These are phyloP conservation scores for Epichloe glyceriae DNA, from an alignment of 2,329 filamentous ascomycete species.

Conservation along the genomic window DNA sequence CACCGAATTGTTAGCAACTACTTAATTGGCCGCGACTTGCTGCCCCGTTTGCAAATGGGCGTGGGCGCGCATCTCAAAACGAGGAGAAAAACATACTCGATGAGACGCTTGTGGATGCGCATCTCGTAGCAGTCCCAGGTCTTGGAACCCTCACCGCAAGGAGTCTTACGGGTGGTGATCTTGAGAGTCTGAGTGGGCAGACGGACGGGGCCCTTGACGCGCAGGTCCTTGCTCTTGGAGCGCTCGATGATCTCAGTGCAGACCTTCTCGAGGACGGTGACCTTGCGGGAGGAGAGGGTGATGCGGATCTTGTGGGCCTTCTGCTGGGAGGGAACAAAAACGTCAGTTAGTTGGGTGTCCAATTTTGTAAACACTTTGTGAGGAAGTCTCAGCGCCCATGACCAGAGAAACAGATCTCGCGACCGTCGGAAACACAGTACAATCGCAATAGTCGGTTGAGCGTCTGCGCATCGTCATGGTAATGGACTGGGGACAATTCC, in stretches of 20 bases:
- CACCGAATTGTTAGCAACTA: conserved; percentile 10
- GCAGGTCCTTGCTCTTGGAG: conserved; percentile 95
- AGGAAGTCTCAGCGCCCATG: too few relatives aligned
- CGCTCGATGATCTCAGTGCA: conserved; percentile 97
- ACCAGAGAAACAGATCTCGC: neutral
- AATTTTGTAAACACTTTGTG: neutral
- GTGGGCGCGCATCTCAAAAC: too few relatives aligned
- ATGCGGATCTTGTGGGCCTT: conserved; percentile 98
- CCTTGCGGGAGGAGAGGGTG: conserved; percentile 92
- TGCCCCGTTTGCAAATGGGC: neutral
- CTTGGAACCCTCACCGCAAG: conserved; percentile 99
- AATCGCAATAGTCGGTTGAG: neutral
- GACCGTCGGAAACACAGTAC: neutral
- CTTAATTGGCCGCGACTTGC: neutral
- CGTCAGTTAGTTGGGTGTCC: conserved; percentile 7
- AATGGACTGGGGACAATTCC: neutral
- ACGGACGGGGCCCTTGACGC: conserved; percentile 95
- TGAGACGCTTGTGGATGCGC: conserved; percentile 98
- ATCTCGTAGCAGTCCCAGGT: conserved; percentile 99
- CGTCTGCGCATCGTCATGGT: neutral
- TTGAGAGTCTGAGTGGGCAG: conserved; percentile 95
- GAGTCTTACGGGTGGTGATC: conserved; percentile 97
- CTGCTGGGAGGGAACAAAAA: conserved; percentile 23
- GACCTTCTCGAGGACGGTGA: conserved; percentile 92
- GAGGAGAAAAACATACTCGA: conserved; percentile 52